These are phyloP conservation scores for Labyrinthula sp. DNA, from an alignment of 352 stramenopile species.

Conservation along the genomic window DNA sequence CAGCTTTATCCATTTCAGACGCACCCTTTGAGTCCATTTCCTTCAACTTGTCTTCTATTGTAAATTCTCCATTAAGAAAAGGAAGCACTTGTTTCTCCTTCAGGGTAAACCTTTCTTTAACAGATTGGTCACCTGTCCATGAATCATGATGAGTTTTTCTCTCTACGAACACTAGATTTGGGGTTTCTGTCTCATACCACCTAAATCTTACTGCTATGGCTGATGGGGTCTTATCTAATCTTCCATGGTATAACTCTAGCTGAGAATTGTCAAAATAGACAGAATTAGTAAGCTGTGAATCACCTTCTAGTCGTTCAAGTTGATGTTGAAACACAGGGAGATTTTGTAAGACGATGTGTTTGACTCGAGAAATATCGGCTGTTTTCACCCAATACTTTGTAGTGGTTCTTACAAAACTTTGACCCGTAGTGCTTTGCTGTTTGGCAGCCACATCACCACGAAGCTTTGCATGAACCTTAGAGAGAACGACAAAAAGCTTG, in stretches of 20 bases:
- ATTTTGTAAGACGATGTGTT: constrained; percentile 40
- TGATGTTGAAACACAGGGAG: constrained; percentile 29
- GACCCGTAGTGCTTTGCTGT: constrained; percentile 40
- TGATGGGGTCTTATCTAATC: constrained; percentile 54
- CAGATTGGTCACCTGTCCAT: constrained; percentile 53
- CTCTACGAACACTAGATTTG: constrained; percentile 55
- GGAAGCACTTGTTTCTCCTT: constrained; percentile 41
- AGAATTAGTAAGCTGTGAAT: constrained; percentile 19
- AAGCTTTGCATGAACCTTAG: constrained; percentile 16
- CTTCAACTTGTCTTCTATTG: constrained; percentile 43
- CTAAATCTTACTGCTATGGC: constrained; percentile 53
- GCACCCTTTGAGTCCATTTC: constrained; percentile 33
- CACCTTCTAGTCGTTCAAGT: constrained; percentile 20
- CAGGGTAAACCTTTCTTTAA: constrained; percentile 57
- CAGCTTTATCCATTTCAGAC: constrained; percentile 35
- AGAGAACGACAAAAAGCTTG: constrained; percentile 27
- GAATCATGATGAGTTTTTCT: constrained; percentile 60
- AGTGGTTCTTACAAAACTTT: constrained; percentile 49
- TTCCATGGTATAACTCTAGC: constrained; percentile 57
- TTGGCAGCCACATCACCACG: constrained; percentile 30
- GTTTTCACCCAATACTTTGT: constrained; percentile 67
- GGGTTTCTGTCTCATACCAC: constrained; percentile 55
- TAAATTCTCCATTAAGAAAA: constrained; percentile 41
- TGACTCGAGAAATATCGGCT: constrained; percentile 55
- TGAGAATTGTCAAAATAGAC: constrained; percentile 41